Percentiles rank a stretch among this genome's conserved stretches.
Conservation (phyloP, 2,329 filamentous ascomycete species). For the Penicillium sp. region DNA sequence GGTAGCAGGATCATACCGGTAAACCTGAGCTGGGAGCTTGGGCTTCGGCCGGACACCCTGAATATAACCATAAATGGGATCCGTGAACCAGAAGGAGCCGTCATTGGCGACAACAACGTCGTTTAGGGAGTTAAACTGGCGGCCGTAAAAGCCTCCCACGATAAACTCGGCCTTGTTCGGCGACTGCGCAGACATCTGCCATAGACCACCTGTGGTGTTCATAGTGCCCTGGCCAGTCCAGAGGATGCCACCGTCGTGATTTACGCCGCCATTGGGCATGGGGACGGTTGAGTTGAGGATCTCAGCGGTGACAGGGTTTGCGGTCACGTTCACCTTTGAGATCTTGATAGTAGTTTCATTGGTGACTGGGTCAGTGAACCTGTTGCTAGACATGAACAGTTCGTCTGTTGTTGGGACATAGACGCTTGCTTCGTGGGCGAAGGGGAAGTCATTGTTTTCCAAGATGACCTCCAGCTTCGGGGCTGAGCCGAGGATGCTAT, state of each 20-base stretch:
- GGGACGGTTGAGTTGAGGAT: constrained; percentile 39
- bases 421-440: constrained; percentile 52
- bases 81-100: constrained; percentile 43
- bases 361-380: constrained; percentile 22
- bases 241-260: constrained; percentile 44
- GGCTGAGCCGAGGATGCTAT: constrained; percentile 36
- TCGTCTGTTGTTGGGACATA: constrained; percentile 36
- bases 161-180: constrained; percentile 29
- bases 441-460: constrained; percentile 44
- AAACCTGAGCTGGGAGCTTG: constrained; percentile 39
- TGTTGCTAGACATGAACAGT: constrained; percentile 45
- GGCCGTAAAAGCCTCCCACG: constrained; percentile 36
- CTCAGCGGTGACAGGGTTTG: constrained; percentile 26
- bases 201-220: constrained; percentile 21
- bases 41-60: constrained; percentile 36
- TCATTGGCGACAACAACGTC: constrained; percentile 38
- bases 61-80: constrained; percentile 39
- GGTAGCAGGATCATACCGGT: constrained; percentile 41
- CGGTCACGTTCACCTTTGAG: constrained; percentile 16
- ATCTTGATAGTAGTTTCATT: constrained; percentile 21
- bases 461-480: constrained; percentile 41
- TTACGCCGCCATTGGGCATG: constrained; percentile 54
- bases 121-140: constrained; percentile 32
- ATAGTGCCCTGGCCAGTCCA: constrained; percentile 46
- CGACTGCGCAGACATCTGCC: constrained; percentile 21